Evolutionary conservation across 2,329 filamentous ascomycete genomes (phyloP), one percentile per base, ranked within the genome.

Genomic region (Fusarium tanahbumbuense): DNA sequence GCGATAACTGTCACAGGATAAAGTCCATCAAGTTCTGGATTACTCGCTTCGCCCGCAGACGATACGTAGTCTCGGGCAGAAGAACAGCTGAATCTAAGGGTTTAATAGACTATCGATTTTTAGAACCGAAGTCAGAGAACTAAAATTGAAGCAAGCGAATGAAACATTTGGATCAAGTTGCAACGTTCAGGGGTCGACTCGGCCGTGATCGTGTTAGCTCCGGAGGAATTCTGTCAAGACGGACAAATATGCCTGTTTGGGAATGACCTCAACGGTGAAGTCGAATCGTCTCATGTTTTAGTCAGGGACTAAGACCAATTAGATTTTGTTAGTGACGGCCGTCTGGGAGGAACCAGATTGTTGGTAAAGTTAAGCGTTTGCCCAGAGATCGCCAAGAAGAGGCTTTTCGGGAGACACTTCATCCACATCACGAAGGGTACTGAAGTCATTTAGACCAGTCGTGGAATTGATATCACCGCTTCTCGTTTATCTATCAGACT

Each of bases 31-130:
- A 28, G 61, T 58, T 63, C 54, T 50, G 47, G 54, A 64, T 34
- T 15, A 16, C 30, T 49, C 50, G 61, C 37, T 34, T 64, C 50
- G 59, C 11, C 61, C 45, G 52, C n/a, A 28, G 25, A 15, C 32
- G 8, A 32, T 32, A 34, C 25, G n/a, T 58, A 50, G 59, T 46
- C 15, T 41, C 25, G 44, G 25, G 16, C 3, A 23, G 12, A 46
- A 16, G 2, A 50, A 28, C 37, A 58, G 60, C 61, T 64, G 45
- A 50, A 58, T 12, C 8, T 52, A 25, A 13, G 27, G 20, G 34
- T 18, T n/a, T 5, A 16, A 7, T 18, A 50, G 10, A 58, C 61
- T 64, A 64, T 64, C 13, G 61, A 58, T n/a, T 64, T 22, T 28
- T 12, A 64, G 30, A 50, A 22, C 18, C 7, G 6, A 18, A 34